Base-by-base conservation (phyloP, 352 stramenopile species). In the Elongisporangium anandrum region DNA sequence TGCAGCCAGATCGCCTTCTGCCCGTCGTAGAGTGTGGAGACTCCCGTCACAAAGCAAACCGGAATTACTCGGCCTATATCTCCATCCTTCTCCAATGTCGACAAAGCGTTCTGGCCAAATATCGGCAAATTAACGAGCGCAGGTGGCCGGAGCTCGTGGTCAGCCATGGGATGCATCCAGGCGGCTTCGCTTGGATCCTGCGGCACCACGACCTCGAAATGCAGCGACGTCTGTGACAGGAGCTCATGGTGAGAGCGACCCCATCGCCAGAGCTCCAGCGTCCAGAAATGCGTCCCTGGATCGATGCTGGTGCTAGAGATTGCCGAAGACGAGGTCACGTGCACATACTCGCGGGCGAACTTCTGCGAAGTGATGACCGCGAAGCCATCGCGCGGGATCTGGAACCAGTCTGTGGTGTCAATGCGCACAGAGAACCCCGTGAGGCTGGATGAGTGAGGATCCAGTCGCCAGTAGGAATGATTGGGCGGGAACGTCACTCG, bases 1-100 rank as follows among this genome's bases (percentile, higher is more conserved):
- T 87, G 79, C 51, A 85, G 22, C 72, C 72, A 88, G 63, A 88
- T 88, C 24, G 77, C 74, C 57, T 72, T 85, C 55, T 88, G 79
- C 2, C 79, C 77, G 45, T 88, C 75, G 59, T 84, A 82, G 2
- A 59, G 22, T 7, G 50, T 57, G 2, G 59, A 61, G 9, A 66
- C 69, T 15, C 61, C 66, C 4, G 59, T 55, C n/a, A 82, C 52
- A 50, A 75, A 81, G 26, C 74, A 88, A 0, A 88, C 57, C 3
- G 66, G 65, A 16, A 72, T 59, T 15, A 38, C 10, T 52, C 7
- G 24, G 4, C 7, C 24, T 34, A 7, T 3, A 7, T 48, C 9
- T 5, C 3, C 19, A 21, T 10, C 16, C 4, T 41, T 41, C 13
- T 2, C 29, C 24, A 2, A 38, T 15, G 8, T 13, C 10, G 26